phyloP scores from a whole-genome alignment of 2,329 filamentous ascomycete species.

The Aspergillus brasiliensis region DNA sequence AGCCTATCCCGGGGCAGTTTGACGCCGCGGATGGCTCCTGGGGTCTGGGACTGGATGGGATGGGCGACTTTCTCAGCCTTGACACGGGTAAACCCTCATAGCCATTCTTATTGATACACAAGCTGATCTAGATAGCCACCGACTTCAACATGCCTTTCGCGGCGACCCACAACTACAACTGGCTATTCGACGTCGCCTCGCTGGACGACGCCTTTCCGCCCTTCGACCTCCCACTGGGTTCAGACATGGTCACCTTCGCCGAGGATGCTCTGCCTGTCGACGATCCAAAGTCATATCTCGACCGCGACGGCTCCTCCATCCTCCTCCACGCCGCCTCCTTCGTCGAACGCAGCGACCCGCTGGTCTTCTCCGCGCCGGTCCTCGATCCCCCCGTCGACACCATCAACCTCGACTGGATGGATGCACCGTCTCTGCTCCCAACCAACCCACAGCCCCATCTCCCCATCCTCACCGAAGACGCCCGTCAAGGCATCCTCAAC shows the following conservation, averaged over 20 bases:
- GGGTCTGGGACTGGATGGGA: slow-evolving; percentile 22
- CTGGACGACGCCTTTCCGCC: slow-evolving; percentile 41
- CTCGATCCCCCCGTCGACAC: slow-evolving; percentile 4
- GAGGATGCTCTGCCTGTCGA: slow-evolving; percentile 7
- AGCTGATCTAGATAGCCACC: slow-evolving; percentile 45
- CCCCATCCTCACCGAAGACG: slow-evolving; percentile 35
- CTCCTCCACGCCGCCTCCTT: slow-evolving; percentile 27
- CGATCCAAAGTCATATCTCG: background rate
- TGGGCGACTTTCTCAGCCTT: slow-evolving; percentile 59
- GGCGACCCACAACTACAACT: slow-evolving; percentile 64
- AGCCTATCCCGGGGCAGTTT: slow-evolving; percentile 37
- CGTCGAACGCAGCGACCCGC: slow-evolving; percentile 18
- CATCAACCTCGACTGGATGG: slow-evolving; percentile 31
- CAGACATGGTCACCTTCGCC: slow-evolving; percentile 27
- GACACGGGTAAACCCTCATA: slow-evolving; percentile 51
- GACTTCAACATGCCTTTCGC: slow-evolving; percentile 69
- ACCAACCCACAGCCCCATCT: slow-evolving; percentile 13
- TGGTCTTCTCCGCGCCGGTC: background rate
- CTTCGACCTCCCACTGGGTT: slow-evolving; percentile 27
- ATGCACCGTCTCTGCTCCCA: slow-evolving; percentile 17
- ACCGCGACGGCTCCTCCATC: slow-evolving; percentile 24
- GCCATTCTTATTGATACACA: background rate
- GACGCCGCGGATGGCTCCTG: slow-evolving; percentile 38
- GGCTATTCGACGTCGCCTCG: slow-evolving; percentile 56
- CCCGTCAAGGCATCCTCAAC: slow-evolving; percentile 47